Evolutionary conservation across 2,329 filamentous ascomycete genomes (phyloP), one percentile per base, ranked within the genome.

Genomic region (Juglanconis sp.): DNA sequence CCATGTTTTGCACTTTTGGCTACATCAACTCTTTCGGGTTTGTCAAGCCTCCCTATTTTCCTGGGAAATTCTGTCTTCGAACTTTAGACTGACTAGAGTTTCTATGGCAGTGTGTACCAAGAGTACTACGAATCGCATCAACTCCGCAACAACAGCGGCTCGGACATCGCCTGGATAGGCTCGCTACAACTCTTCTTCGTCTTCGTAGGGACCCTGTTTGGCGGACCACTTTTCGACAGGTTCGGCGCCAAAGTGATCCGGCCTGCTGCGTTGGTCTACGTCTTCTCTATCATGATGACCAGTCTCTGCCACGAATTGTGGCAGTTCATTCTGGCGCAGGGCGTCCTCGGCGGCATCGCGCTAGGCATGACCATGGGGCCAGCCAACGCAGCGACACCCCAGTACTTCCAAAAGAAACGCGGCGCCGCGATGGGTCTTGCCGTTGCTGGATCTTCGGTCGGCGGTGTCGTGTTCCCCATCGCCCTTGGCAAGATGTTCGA

Each of bases 51-150:
- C n/a, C n/a, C n/a, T n/a, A n/a, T n/a, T n/a, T n/a, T n/a, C n/a
- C n/a, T n/a, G n/a, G n/a, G n/a, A n/a, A n/a, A n/a, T n/a, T n/a
- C n/a, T n/a, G n/a, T n/a, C n/a, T n/a, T n/a, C n/a, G n/a, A n/a
- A n/a, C n/a, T n/a, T n/a, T n/a, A n/a, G n/a, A n/a, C n/a, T n/a
- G n/a, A n/a, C n/a, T n/a, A n/a, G n/a, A n/a, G n/a, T n/a, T n/a
- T n/a, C n/a, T 31, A n/a, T 58, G n/a, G n/a, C n/a, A n/a, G n/a
- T 17, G 77, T 81, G 2, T 87, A 81, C 64, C 81, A 86, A 64
- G 78, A 78, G 2, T 83, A 84, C 71, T 86, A 86, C 64, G 68
- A 73, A 56, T 73, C 71, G 38, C 69, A 76, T 63, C 64, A 73
- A 50, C 61, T 81, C 67, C 57, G 67, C 59, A 50, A 67, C 24